Base-by-base conservation (phyloP, 306 rosid genomes). In the Casuarina cunninghamiana region DNA sequence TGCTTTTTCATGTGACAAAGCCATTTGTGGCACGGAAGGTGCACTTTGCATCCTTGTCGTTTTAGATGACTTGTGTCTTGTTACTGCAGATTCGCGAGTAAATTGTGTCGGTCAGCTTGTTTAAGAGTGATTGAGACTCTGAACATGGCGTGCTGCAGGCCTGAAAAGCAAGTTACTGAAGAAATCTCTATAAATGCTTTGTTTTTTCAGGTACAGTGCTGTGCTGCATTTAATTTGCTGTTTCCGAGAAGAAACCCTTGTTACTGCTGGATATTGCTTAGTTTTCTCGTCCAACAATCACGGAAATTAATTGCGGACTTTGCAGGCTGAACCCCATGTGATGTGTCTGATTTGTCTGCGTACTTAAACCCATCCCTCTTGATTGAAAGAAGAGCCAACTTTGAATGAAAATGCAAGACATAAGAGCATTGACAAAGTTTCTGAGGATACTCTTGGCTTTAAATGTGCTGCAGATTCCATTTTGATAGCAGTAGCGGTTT, bases 181-280 rank as follows among this genome's bases (percentile, higher is more conserved):
- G 38, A 49, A 26, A 73, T 13, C 8, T 67, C 50, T 17, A 78
- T 62, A 21, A 65, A 44, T 6, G 41, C 19, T 41, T 78, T 37
- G 44, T 45, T 45, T 38, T 55, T 17, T 53, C 15, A 16, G 9
- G 26, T 17, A 16, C 53, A 50, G 37, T 42, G 38, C 50, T 37
- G 12, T 17, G 62, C 58, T 71, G 53, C 48, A 53, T 53, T 26
- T 53, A 66, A 72, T 58, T 77, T 82, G 13, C 48, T 19, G 49
- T 58, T 53, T 51, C 80, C 46, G 48, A 35, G 16, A n/a, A 63
- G 44, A 76, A 53, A 19, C 74, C 6, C 66, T 35, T 44, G 41
- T 50, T 65, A 10, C 63, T 1, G 44, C 39, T 15, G 13, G 10
- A 38, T 38, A 12, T 62, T 62, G 35, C 35, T 12, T 62, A 4